A percentile compares a stretch with the other conserved stretches of the same genome.
phyloP scores from a whole-genome alignment of 2,329 filamentous ascomycete species.

The Fusarium chuoi region DNA sequence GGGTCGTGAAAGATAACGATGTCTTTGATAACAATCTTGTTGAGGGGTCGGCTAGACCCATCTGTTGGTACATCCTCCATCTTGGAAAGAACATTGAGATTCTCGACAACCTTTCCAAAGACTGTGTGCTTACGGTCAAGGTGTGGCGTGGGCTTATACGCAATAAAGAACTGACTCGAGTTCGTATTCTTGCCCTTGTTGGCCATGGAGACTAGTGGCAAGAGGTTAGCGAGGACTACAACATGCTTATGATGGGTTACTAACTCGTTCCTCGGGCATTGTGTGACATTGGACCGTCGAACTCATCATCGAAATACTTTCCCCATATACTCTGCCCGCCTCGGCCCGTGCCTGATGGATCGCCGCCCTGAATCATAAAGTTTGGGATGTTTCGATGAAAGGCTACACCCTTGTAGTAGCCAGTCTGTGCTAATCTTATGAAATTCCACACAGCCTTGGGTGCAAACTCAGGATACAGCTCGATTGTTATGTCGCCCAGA shows the following conservation, averaged over 20 bases:
- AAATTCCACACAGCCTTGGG: conserved; percentile 99
- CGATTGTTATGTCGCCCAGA: conserved; percentile 84
- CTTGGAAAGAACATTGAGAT: conserved; percentile 73
- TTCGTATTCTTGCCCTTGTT: conserved; percentile 99
- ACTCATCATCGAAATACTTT: conserved; percentile 93
- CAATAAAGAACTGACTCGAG: conserved; percentile 93
- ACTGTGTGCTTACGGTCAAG: conserved; percentile 97
- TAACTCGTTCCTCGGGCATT: conserved; percentile 74
- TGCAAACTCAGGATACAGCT: conserved; percentile 89
- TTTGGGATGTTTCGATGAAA: conserved; percentile 96
- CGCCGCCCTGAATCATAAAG: conserved; percentile 98
- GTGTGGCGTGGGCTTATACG: conserved; percentile 85
- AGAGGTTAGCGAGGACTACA: conserved; percentile 1
- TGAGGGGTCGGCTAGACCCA: conserved; percentile 77
- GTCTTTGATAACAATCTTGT: conserved; percentile 83
- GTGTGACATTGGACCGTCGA: conserved; percentile 89
- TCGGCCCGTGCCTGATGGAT: conserved; percentile 89
- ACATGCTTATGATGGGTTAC: conserved; percentile 5
- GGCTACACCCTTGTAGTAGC: conserved; percentile 84
- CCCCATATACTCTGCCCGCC: conserved; percentile 94
- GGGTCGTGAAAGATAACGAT: conserved; percentile 91
- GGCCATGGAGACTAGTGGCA: conserved; percentile 76
- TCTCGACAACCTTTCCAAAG: conserved; percentile 87
- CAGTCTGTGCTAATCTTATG: conserved; percentile 84
- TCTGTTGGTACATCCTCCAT: conserved; percentile 84